Conservation (phyloP, 2,329 filamentous ascomycete genomes). For the Shiraia bambusicola region DNA sequence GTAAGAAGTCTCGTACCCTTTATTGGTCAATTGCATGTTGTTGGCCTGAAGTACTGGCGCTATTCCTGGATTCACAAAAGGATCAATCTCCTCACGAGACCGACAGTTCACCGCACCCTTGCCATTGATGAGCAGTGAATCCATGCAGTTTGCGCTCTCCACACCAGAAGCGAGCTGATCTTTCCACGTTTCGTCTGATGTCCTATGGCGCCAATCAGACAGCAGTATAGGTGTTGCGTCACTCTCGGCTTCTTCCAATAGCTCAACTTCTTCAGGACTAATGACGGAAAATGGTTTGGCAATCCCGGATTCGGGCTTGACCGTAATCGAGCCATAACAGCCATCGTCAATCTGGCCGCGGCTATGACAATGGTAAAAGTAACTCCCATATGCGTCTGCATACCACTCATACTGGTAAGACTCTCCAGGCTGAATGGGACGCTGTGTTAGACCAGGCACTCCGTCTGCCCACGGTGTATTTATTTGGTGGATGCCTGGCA, state of each 20-base stretch:
- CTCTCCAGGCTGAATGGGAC: conserved; percentile 51
- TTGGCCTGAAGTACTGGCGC: conserved; percentile 32
- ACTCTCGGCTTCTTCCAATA: conserved; percentile 54
- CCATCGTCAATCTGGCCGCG: conserved; percentile 61
- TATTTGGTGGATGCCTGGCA: conserved; percentile 50
- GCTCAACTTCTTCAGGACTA: conserved; percentile 40
- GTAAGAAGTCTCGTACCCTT: conserved; percentile 37
- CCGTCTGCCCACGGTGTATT: conserved; percentile 63
- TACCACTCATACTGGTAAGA: conserved; percentile 57
- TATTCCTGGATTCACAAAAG: conserved; percentile 39
- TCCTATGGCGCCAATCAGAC: conserved; percentile 59
- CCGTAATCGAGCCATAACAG: conserved; percentile 58
- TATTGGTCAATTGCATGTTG: conserved; percentile 43
- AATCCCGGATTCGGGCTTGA: conserved; percentile 43
- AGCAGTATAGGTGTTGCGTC: conserved; percentile 54
- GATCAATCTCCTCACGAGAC: conserved; percentile 47
- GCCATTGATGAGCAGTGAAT: conserved; percentile 64
- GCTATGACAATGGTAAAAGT: conserved; percentile 64
- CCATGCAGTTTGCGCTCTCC: conserved; percentile 57
- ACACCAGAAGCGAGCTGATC: conserved; percentile 50
- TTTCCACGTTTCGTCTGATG: conserved; percentile 52
- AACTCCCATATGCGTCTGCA: conserved; percentile 59
- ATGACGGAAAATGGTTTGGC: conserved; percentile 56
- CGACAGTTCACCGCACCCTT: conserved; percentile 59
- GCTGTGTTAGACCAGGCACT: conserved; percentile 59